Percentiles rank a stretch among this genome's conserved stretches.
phyloP scores from a whole-genome alignment of 1,284 basidiomycete species.

The Ustilago loliicola region DNA sequence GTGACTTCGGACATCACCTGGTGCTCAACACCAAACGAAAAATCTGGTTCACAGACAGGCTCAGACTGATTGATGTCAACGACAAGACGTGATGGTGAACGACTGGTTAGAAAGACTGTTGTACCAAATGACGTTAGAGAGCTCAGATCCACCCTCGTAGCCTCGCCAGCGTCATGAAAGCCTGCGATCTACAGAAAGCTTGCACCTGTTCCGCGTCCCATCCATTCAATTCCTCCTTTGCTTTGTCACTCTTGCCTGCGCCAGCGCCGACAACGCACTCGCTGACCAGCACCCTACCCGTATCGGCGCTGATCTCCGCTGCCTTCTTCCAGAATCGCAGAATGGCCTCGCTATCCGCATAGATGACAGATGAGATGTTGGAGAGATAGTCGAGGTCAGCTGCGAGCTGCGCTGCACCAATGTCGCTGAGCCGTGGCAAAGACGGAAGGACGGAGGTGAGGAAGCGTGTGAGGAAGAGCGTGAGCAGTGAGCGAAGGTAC shows the following conservation, averaged over 20 bases:
- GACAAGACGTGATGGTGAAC: too few species aligned
- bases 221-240: constrained; percentile 12
- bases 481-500: constrained; percentile 81
- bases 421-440: constrained; percentile 74
- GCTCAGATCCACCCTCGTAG: constrained; percentile 39
- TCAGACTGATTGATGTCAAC: too few species aligned
- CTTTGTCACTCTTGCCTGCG: background rate
- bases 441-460: constrained; percentile 72
- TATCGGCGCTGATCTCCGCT: constrained; percentile 21
- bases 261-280: constrained; percentile 16
- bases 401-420: constrained; percentile 85
- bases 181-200: constrained; percentile 21
- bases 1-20: too few species aligned
- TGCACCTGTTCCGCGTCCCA: constrained; percentile 17
- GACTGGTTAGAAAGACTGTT: background rate
- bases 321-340: constrained; percentile 38
- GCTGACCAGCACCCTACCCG: constrained; percentile 16
- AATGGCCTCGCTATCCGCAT: constrained; percentile 22
- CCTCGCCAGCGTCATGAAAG: constrained; percentile 31
- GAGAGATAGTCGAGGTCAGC: constrained; percentile 88
- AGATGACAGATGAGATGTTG: constrained; percentile 89
- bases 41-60: too few species aligned
- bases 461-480: constrained; percentile 75
- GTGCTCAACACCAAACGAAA: too few species aligned
- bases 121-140: too few species aligned